These are phyloP conservation scores for Aspergillus novofumigatus DNA, from an alignment of 2,329 filamentous ascomycete genomes.

Conservation along the genomic window DNA sequence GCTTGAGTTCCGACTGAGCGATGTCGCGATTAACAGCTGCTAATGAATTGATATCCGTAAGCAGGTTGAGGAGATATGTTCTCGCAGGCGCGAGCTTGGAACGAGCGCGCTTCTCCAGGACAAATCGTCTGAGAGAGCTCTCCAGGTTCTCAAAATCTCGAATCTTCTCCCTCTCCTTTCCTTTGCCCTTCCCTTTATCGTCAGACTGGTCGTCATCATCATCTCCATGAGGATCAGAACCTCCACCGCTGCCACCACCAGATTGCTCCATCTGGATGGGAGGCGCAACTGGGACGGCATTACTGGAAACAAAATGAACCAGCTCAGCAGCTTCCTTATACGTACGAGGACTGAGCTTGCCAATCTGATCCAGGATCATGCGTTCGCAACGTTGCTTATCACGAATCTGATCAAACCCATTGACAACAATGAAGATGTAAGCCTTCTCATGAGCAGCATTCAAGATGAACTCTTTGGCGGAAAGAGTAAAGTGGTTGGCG, in stretches of 20 bases:
- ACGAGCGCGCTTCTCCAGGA: conserved; percentile 88
- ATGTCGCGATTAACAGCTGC: conserved; percentile 85
- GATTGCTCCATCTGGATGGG: conserved; percentile 48
- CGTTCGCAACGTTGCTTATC: conserved; percentile 89
- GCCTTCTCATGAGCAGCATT: conserved; percentile 95
- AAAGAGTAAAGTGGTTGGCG: conserved; percentile 95
- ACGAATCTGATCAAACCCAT: conserved; percentile 89
- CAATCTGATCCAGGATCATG: conserved; percentile 87
- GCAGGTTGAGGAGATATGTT: conserved; percentile 89
- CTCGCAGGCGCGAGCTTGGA: conserved; percentile 95
- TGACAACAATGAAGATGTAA: conserved; percentile 98
- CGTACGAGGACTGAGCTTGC: conserved; percentile 81
- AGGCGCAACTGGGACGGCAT: conserved; percentile 75
- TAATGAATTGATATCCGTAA: conserved; percentile 79
- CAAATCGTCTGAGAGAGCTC: conserved; percentile 82
- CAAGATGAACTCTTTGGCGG: conserved; percentile 96
- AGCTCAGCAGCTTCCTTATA: conserved; percentile 89
- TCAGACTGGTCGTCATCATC: conserved; percentile 54
- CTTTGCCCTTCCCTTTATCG: conserved; percentile 70
- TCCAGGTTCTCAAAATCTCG: conserved; percentile 88
- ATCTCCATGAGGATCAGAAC: conserved; percentile 45
- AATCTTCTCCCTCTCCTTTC: conserved; percentile 82
- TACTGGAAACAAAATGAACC: conserved; percentile 97
- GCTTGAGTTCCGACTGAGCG: conserved; percentile 76
- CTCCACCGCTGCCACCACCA: conserved; percentile 52